A percentile compares a stretch with the other conserved stretches of the same genome.
These are phyloP conservation scores for Colletotrichum costaricense DNA, from an alignment of 2,329 filamentous ascomycete species.

Conservation along the genomic window DNA sequence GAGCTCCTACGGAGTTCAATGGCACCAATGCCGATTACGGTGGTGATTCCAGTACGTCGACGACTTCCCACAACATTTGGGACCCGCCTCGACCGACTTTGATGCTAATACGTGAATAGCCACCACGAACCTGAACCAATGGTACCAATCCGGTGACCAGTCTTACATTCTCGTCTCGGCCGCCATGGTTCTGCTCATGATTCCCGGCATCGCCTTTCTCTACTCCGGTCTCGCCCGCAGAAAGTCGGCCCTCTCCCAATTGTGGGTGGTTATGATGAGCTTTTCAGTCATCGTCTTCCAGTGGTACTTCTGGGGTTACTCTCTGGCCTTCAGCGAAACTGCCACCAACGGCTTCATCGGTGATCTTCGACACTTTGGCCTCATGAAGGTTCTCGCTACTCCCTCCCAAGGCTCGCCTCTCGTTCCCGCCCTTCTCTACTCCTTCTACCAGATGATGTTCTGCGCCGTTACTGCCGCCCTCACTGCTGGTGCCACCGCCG, in stretches of 20 bases:
- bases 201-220: conserved; percentile 95
- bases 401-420: conserved; percentile 92
- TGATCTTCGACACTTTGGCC: conserved; percentile 87
- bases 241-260: conserved; percentile 96
- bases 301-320: conserved; percentile 99
- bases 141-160: conserved; percentile 91
- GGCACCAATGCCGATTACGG: conserved; percentile 73
- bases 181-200: conserved; percentile 96
- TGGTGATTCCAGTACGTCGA: conserved; percentile 80
- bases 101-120: conserved; percentile 58
- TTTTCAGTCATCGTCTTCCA: conserved; percentile 94
- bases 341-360: conserved; percentile 93
- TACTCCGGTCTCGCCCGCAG: conserved; percentile 97
- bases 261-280: conserved; percentile 97
- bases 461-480: conserved; percentile 93
- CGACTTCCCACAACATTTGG: not conserved
- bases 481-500: conserved; percentile 89
- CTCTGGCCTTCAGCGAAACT: conserved; percentile 86
- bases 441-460: conserved; percentile 98
- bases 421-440: conserved; percentile 89
- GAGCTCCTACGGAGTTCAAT: conserved; percentile 70
- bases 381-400: conserved; percentile 83
- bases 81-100: not conserved
- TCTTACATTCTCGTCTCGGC: conserved; percentile 91
- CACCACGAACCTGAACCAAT: conserved; percentile 92